Percentiles rank a stretch among this genome's conserved stretches.
Evolutionary conservation across 2,329 filamentous ascomycete genomes (phyloP).

Genomic region (Alternaria gaisen): DNA sequence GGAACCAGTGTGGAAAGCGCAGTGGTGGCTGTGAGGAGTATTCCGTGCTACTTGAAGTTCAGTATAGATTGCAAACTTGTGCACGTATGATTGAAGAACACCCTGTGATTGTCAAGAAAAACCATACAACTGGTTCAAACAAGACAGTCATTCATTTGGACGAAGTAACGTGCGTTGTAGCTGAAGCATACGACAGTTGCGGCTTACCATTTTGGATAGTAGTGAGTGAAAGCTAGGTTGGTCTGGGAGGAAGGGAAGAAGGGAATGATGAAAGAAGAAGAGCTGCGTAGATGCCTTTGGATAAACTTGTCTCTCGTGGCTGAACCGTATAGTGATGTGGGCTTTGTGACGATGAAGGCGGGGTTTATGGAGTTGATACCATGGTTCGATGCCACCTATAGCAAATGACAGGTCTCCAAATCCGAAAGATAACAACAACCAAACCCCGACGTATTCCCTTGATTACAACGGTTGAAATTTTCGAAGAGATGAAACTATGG

Average conservation of each 20-base stretch:
- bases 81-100: not conserved
- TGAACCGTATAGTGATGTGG: not conserved
- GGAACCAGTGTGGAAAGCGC: not conserved
- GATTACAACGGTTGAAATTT: not conserved
- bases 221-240: not conserved
- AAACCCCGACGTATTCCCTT: not conserved
- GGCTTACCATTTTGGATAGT: constrained; percentile 7
- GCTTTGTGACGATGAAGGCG: not conserved
- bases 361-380: constrained; percentile 4
- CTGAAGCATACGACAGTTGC: not conserved
- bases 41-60: constrained; percentile 4
- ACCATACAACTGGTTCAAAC: not conserved
- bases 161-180: not conserved
- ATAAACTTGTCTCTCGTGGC: not conserved
- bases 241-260: not conserved
- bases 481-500: not conserved
- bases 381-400: not conserved
- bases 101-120: not conserved
- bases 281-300: not conserved
- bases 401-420: not conserved
- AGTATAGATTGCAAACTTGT: not conserved
- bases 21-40: constrained; percentile 1
- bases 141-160: not conserved
- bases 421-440: not conserved
- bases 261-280: not conserved